Base-by-base conservation (phyloP, 2,329 filamentous ascomycete genomes). In the Ciborinia camelliae region DNA sequence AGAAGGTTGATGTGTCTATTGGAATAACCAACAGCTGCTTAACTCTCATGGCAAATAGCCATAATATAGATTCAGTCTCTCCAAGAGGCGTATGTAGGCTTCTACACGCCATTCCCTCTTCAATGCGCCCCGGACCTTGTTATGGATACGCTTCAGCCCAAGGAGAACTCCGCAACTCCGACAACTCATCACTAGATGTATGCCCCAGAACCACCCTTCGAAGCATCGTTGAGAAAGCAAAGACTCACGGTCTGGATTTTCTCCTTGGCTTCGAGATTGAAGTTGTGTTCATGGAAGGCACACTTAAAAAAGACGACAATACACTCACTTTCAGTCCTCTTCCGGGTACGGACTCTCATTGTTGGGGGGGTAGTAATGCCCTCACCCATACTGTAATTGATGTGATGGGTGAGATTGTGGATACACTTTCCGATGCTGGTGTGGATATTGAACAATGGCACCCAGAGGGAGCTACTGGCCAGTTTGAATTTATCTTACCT, bases 211-310 rank as follows among this genome's bases (percentile, higher is more conserved):
- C 85, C 50, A 74, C 88, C 64, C 78, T 96, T 62, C 78, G 84
- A 62, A 79, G 76, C 3, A 79, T 86, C 0, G 73, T 88, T 1
- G 77, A 81, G 0, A 76, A 77, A 7, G 82, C 89, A 0, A 77
- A 81, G 14, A 70, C 76, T 2, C 78, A 84, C 45, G 79, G 81
- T 1, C 79, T 91, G 2, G 76, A 80, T 3, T 85, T 92, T 55
- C 79, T 88, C 0, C 76, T 92, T 20, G 92, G 91, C 0, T 96
- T 95, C 69, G 92, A 96, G 75, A 86, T 96, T 48, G 91, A 96
- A 75, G 84, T 95, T 12, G 81, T 90, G 1, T 87, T 96, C 68
- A 79, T 94, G 68, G 81, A 26, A 71, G 76, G 41, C 70, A 72
- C 9, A 70, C 76, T 32, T 68, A 75, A 20, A 8, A 52, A 66